A percentile compares a stretch with the other conserved stretches of the same genome.
Evolutionary conservation across 768 basidiomycete genomes (phyloP).

Genomic region (Amanita pallidorosea): DNA sequence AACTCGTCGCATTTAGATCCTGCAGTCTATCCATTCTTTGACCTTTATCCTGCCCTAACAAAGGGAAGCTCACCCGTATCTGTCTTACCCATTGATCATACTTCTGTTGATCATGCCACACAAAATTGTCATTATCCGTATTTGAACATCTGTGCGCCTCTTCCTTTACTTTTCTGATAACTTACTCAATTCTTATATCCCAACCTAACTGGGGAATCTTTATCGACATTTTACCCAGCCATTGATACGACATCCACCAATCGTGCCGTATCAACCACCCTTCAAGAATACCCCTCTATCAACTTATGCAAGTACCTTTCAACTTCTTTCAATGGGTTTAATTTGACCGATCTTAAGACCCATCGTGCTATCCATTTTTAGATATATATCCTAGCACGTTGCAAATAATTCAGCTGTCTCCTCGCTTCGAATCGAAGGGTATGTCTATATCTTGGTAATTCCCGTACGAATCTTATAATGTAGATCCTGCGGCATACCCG

Average conservation of each 20-base stretch:
- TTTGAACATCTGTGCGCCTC: constrained; percentile 19
- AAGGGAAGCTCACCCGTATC: no score
- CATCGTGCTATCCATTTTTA: constrained; percentile 28
- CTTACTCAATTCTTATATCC: constrained; percentile 10
- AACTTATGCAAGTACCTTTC: constrained; percentile 17
- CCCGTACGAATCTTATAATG: background rate
- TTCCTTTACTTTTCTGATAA: background rate
- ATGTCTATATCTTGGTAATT: background rate
- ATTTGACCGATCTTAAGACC: constrained; percentile 8
- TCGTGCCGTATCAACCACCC: constrained; percentile 4
- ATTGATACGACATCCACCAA: background rate
- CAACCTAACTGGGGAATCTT: background rate
- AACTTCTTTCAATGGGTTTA: background rate
- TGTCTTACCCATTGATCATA: no score
- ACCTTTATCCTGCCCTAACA: constrained; percentile 11
- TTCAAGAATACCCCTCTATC: constrained; percentile 20
- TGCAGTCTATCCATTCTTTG: constrained; percentile 17
- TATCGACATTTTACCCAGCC: no score
- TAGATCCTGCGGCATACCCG: no score
- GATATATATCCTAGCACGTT: constrained; percentile 25
- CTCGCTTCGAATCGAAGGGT: constrained; percentile 11
- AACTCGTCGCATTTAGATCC: constrained; percentile 21
- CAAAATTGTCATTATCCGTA: constrained; percentile 12
- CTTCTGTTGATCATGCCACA: no score
- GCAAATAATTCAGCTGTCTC: constrained; percentile 14